phyloP scores from a whole-genome alignment of 768 basidiomycete species.

The Pholiota molesta region DNA sequence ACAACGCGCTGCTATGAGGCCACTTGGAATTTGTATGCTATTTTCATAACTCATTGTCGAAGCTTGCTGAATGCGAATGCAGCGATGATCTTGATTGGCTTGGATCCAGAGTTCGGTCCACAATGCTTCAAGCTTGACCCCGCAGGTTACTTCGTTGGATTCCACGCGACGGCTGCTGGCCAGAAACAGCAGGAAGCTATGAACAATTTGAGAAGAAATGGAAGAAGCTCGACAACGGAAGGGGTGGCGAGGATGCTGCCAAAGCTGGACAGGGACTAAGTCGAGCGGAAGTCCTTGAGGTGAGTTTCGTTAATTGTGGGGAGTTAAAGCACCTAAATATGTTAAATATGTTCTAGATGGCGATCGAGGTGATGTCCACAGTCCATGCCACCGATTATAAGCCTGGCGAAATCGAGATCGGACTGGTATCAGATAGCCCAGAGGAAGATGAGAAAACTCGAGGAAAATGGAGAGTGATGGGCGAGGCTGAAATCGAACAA shows the following conservation, averaged over 20 bases:
- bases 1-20: conserved; percentile 95
- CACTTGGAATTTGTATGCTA: conserved; percentile 86
- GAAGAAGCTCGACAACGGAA: conserved; percentile 88
- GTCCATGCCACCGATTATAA: conserved; percentile 98
- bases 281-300: conserved; percentile 88
- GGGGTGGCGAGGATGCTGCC: conserved; percentile 77
- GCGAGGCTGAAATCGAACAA: conserved; percentile 74
- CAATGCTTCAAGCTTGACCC: conserved; percentile 98
- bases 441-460: conserved; percentile 74
- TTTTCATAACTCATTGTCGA: neutral
- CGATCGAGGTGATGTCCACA: conserved; percentile 91
- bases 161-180: conserved; percentile 95
- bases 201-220: conserved; percentile 99
- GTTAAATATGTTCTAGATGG: conserved; percentile 58
- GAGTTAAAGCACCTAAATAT: neutral
- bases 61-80: neutral
- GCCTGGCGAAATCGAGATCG: conserved; percentile 93
- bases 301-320: conserved; percentile 34
- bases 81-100: conserved; percentile 97
- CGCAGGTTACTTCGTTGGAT: conserved; percentile 97
- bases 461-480: conserved; percentile 82
- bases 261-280: conserved; percentile 74
- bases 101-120: conserved; percentile 90
- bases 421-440: conserved; percentile 78
- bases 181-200: conserved; percentile 98